Base-by-base conservation (phyloP, 2,329 filamentous ascomycete genomes). In the Chalara sp. region DNA sequence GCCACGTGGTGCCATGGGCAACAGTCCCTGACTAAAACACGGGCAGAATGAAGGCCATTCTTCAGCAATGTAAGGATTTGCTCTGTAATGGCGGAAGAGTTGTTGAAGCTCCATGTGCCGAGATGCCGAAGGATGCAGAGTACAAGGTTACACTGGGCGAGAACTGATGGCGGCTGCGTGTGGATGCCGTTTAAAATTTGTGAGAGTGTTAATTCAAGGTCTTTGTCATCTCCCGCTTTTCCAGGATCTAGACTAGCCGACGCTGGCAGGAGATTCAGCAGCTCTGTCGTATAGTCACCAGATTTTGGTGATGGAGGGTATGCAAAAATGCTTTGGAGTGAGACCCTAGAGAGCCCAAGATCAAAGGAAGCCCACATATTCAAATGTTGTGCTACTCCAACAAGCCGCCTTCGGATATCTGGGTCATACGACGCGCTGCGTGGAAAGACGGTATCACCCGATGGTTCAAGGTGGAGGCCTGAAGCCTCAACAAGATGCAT, bases 401-500 rank as follows among this genome's bases (percentile, higher is more conserved):
- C 11, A 12, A 51, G 28, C 11, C 49, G 48, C 46, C 46, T 42
- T 31, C 32, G 46, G 21, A 51, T 8, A 29, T 51, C 49, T 11
- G 49, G 40, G 11, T 31, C 47, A 35, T 3, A 5, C 35, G 35
- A 13, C 13, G 35, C 13, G 35, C 35, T 39, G 35, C 13, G 35
- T 39, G 35, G 35, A 39, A 39, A 13, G 35, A 39, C 35, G 10
- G 35, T 39, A 39, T 39, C 35, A 13, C 35, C 3, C 10, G 35
- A 13, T 39, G 13, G 35, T 39, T 59, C 56, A 30, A 55, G 53
- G 33, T 63, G 61, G 12, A 63, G 35, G 2, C 59, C 58, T n/a
- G 52, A 56, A 11, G 58, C 56, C 53, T 63, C 58, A 11, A 58
- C 56, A 7, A 63, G 49, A 46, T 63, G 61, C 44, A 63, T 52